Conservation (phyloP, 495 filamentous ascomycete species). For the Xylaria flabelliformis region DNA sequence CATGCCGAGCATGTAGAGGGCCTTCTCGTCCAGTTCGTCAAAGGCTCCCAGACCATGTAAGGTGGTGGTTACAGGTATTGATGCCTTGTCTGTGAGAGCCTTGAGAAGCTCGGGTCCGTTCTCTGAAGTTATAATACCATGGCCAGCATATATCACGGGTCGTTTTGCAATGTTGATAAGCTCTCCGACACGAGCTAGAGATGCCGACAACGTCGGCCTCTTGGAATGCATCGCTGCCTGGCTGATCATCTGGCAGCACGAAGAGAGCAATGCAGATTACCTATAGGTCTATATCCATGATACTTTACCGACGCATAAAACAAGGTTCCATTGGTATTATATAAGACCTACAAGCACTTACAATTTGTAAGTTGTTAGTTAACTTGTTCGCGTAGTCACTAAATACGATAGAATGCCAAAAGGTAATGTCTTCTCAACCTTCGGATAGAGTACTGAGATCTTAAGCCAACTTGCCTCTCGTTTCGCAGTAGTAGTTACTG, state of each 20-base stretch:
- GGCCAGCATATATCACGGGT: slow-evolving; percentile 77
- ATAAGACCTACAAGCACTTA: too few species aligned
- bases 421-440: too few species aligned
- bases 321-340: not conserved
- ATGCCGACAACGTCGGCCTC: slow-evolving; percentile 81
- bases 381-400: too few species aligned
- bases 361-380: too few species aligned
- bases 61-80: slow-evolving; percentile 79
- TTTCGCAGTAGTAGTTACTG: not conserved
- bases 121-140: slow-evolving; percentile 68
- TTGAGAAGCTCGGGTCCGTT: slow-evolving; percentile 71
- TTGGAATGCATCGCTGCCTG: slow-evolving; percentile 65
- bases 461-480: too few species aligned
- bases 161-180: slow-evolving; percentile 78
- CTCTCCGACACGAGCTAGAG: slow-evolving; percentile 65
- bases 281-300: too few species aligned
- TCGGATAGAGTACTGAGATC: too few species aligned
- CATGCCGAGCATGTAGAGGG: slow-evolving; percentile 85
- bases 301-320: not conserved
- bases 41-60: slow-evolving; percentile 80
- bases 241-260: too few species aligned
- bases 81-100: slow-evolving; percentile 73
- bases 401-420: too few species aligned
- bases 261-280: not conserved
- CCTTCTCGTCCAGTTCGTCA: slow-evolving; percentile 77